Conservation (phyloP, 169 alveolate species). For the Plasmodium sp. region DNA sequence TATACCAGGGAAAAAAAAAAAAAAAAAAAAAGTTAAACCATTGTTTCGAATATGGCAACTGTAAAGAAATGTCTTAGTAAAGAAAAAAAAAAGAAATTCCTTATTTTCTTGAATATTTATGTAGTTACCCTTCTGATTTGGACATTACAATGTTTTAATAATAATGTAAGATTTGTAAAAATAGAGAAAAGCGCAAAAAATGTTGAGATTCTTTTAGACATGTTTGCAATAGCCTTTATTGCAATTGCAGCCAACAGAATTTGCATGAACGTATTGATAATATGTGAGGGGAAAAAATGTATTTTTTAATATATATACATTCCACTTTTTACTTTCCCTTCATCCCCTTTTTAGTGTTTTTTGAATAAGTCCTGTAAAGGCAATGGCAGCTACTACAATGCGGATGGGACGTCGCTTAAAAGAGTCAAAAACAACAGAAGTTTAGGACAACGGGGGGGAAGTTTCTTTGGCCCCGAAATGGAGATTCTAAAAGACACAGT, state of each 20-base stretch:
- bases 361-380: neutral
- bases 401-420: neutral
- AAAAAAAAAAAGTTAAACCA: neutral
- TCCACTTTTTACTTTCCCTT: neutral
- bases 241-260: neutral
- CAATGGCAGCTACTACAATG: neutral
- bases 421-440: neutral
- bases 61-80: neutral
- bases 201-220: neutral
- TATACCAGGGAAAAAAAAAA: neutral
- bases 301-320: neutral
- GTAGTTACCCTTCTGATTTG: slow-evolving; percentile 6
- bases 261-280: neutral
- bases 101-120: neutral
- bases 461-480: slow-evolving; percentile 3
- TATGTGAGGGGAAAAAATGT: neutral
- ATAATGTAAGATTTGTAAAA: slow-evolving; percentile 4
- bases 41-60: slow-evolving; percentile 11
- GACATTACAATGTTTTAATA: slow-evolving; percentile 18
- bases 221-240: neutral
- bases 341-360: neutral
- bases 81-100: neutral
- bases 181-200: neutral
- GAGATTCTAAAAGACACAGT: neutral
- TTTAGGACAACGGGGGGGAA: neutral